These are phyloP conservation scores for Colletotrichum neosansevieriae DNA, from an alignment of 2,329 filamentous ascomycete genomes.

Conservation along the genomic window DNA sequence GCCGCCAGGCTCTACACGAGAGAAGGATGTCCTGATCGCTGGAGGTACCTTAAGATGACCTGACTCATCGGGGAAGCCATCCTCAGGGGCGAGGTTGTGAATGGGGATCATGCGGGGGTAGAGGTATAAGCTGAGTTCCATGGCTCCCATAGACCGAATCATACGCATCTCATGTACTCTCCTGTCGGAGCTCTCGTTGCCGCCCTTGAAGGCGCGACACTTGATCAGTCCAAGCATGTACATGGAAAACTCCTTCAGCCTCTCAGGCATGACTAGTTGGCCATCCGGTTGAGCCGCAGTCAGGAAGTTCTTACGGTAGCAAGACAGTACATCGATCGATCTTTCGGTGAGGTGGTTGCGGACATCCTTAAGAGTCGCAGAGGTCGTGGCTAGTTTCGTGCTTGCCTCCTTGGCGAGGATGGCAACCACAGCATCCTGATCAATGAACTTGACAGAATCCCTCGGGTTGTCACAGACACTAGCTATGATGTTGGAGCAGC, in stretches of 20 bases:
- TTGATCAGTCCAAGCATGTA: conserved; percentile 93
- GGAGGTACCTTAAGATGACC: conserved; percentile 89
- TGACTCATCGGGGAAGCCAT: conserved; percentile 93
- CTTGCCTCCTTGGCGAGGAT: conserved; percentile 95
- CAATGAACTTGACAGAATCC: conserved; percentile 91
- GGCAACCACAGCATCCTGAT: conserved; percentile 91
- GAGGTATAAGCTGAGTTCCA: conserved; percentile 90
- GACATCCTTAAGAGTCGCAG: conserved; percentile 84
- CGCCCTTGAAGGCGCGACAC: conserved; percentile 91
- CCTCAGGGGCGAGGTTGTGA: conserved; percentile 87
- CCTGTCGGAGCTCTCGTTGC: conserved; percentile 89
- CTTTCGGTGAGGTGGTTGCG: conserved; percentile 87
- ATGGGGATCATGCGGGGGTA: conserved; percentile 94
- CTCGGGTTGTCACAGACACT: conserved; percentile 88
- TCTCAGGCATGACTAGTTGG: conserved; percentile 94
- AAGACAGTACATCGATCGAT: conserved; percentile 90
- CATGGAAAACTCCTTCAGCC: conserved; percentile 96
- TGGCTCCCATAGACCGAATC: conserved; percentile 86
- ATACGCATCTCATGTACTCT: conserved; percentile 92
- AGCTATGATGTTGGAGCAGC: conserved; percentile 93
- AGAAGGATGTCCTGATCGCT: conserved; percentile 84
- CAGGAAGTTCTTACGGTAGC: conserved; percentile 93
- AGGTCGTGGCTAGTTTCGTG: conserved; percentile 80
- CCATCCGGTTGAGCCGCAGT: conserved; percentile 85
- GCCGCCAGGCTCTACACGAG: conserved; percentile 89